These are phyloP conservation scores for Fusarium fracticaudum DNA, from an alignment of 2,329 filamentous ascomycete species.

Conservation along the genomic window DNA sequence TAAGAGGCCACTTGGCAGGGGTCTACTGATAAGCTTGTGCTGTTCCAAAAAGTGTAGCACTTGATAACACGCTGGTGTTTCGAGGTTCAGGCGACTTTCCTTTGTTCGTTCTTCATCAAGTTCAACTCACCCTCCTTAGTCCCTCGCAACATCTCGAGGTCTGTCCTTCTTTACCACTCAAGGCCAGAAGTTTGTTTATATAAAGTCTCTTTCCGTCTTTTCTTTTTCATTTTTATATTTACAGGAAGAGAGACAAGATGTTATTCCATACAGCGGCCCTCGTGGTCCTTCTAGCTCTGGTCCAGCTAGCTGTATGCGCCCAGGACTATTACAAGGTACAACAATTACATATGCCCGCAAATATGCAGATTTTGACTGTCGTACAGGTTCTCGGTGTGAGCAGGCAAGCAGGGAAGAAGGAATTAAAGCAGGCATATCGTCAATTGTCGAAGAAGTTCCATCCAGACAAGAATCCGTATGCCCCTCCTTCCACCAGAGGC, in stretches of 20 bases:
- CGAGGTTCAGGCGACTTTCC: slow-evolving; percentile 14
- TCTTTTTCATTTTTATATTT: slow-evolving; percentile 16
- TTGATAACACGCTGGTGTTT: slow-evolving; percentile 52
- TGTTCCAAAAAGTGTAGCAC: slow-evolving; percentile 31
- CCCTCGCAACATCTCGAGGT: slow-evolving; percentile 5
- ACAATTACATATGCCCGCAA: not conserved
- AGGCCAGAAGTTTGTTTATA: not conserved
- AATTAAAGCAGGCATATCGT: slow-evolving; percentile 94
- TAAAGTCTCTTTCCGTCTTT: not conserved
- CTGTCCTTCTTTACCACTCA: not conserved
- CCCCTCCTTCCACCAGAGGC: slow-evolving; percentile 28
- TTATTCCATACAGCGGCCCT: slow-evolving; percentile 61
- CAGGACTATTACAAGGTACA: slow-evolving; percentile 84
- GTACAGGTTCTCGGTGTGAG: slow-evolving; percentile 79
- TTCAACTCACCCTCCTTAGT: slow-evolving; percentile 1
- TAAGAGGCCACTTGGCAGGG: slow-evolving; percentile 34
- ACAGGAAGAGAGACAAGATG: slow-evolving; percentile 53
- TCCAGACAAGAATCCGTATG: slow-evolving; percentile 97
- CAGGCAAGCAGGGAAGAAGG: slow-evolving; percentile 81
- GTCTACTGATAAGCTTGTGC: slow-evolving; percentile 27
- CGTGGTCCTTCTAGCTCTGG: slow-evolving; percentile 61
- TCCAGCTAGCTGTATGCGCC: slow-evolving; percentile 65
- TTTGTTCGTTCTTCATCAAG: slow-evolving; percentile 18
- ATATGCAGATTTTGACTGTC: not conserved
- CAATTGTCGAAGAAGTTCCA: slow-evolving; percentile 94